Evolutionary conservation across 1,139 yeast genomes (phyloP), one percentile per base, ranked within the genome.

Genomic region (Diutina siamensis): DNA sequence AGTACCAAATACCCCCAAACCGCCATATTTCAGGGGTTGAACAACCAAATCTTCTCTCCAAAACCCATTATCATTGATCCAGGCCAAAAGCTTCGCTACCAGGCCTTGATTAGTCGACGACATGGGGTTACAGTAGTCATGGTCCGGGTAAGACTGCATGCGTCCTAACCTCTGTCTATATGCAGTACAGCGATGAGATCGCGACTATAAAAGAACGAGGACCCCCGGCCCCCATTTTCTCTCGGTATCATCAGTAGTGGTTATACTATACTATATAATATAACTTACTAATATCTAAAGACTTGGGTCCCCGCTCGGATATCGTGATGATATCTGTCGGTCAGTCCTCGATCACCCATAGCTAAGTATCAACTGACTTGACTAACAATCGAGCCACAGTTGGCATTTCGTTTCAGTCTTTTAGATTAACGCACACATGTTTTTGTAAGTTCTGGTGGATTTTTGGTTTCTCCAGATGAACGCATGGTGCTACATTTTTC

Each of bases 381-480:
- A 67, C 68, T 71, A 74, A 74, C 79, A 74, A 72, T 66, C 67
- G 60, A 71, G 83, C 68, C 76, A 78, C 83, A 78, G 68, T 67
- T 59, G 68, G 65, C 76, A 74, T 78, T 78, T 76, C 83, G 83
- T 78, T 78, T 78, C 78, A 81, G 83, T 76, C 76, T 74, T 80
- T 78, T 78, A 78, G 83, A 78, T 64, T 61, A 46, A 64, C 68
- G 61, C 58, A 28, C 32, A 34, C 47, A 62, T 59, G 61, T 64
- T 52, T 58, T 56, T 47, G 51, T 34, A 28, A 50, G 50, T 51
- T 51, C 47, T 46, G 48, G 44, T 47, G 45, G 49, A 54, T 51
- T 53, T 53, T 47, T 32, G 13, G 48, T 55, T 56, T 50, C 55
- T 56, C 52, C 67, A 61, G 70, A 67, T 72, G 56, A 62, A 64